phyloP scores from a whole-genome alignment of 371 early-diverging fungal genomes.

The Mucor circinelloides region DNA sequence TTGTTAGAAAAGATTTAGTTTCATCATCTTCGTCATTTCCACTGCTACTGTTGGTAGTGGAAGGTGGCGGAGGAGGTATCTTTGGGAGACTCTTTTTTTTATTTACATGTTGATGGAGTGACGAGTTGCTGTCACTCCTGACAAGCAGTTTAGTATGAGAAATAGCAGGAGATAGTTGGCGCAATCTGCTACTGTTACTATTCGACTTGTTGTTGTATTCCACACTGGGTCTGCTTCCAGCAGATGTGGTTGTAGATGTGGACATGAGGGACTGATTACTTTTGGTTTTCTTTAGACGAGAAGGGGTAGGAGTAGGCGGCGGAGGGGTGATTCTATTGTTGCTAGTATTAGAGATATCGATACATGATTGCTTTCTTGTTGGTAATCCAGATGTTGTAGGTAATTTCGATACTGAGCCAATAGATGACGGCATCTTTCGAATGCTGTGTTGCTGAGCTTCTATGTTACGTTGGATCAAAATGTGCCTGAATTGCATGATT shows the following conservation, averaged over 20 bases:
- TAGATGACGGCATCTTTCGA: background rate
- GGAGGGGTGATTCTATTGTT: background rate
- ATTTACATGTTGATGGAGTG: slow-evolving; percentile 1
- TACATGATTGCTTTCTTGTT: slow-evolving; percentile 5
- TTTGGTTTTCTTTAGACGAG: slow-evolving; percentile 15
- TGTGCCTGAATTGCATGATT: background rate
- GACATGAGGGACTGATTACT: slow-evolving; percentile 18
- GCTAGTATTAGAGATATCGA: background rate
- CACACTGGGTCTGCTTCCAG: background rate
- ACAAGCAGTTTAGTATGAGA: slow-evolving; percentile 1
- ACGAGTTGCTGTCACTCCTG: slow-evolving; percentile 13
- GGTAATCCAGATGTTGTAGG: slow-evolving; percentile 1
- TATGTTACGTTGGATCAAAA: background rate
- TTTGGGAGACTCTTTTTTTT: slow-evolving; percentile 18
- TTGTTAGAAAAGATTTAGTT: slow-evolving; percentile 3
- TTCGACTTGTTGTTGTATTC: background rate
- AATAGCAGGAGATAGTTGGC: slow-evolving; percentile 18
- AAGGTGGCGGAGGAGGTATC: background rate
- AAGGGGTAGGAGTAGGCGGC: background rate
- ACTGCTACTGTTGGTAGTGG: slow-evolving; percentile 1
- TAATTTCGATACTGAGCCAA: background rate
- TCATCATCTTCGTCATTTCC: slow-evolving; percentile 10
- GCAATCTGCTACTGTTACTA: slow-evolving; percentile 11
- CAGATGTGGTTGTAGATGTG: slow-evolving; percentile 4
- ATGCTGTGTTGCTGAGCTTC: background rate